phyloP scores from a whole-genome alignment of 2,329 filamentous ascomycete species.

The Neonectria faginata region DNA sequence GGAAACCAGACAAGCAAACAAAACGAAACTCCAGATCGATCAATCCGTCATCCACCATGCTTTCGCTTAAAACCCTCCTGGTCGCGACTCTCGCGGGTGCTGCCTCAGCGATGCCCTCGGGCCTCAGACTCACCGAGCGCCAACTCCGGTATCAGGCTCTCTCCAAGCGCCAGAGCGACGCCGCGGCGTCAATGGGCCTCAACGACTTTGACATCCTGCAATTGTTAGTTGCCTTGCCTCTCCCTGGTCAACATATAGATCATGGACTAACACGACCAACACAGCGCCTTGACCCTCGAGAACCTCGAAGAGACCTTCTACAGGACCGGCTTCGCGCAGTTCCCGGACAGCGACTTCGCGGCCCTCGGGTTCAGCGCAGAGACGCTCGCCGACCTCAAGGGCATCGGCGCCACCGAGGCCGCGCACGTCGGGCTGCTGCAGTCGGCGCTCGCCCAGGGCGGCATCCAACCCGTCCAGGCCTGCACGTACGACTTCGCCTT shows the following conservation, averaged over 20 bases:
- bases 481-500: conserved; percentile 84
- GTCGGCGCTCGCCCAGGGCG: conserved; percentile 61
- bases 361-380: conserved; percentile 55
- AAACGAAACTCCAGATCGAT: neutral
- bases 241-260: too few species aligned
- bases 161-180: conserved; percentile 63
- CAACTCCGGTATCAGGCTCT: conserved; percentile 61
- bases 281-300: conserved; percentile 74
- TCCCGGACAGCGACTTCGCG: conserved; percentile 72
- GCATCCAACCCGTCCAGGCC: conserved; percentile 73
- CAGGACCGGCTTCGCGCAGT: conserved; percentile 75
- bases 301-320: conserved; percentile 81
- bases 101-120: conserved; percentile 60
- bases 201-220: conserved; percentile 68
- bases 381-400: conserved; percentile 63
- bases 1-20: neutral
- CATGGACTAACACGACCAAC: conserved; percentile 4
- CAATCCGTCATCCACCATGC: conserved; percentile 48
- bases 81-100: conserved; percentile 60
- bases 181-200: conserved; percentile 60
- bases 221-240: conserved; percentile 59
- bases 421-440: conserved; percentile 58
- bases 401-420: conserved; percentile 72
- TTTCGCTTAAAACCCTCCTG: conserved; percentile 54
- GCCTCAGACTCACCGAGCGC: conserved; percentile 56